These are phyloP conservation scores for Claviceps africana DNA, from an alignment of 2,329 filamentous ascomycete genomes.

Conservation along the genomic window DNA sequence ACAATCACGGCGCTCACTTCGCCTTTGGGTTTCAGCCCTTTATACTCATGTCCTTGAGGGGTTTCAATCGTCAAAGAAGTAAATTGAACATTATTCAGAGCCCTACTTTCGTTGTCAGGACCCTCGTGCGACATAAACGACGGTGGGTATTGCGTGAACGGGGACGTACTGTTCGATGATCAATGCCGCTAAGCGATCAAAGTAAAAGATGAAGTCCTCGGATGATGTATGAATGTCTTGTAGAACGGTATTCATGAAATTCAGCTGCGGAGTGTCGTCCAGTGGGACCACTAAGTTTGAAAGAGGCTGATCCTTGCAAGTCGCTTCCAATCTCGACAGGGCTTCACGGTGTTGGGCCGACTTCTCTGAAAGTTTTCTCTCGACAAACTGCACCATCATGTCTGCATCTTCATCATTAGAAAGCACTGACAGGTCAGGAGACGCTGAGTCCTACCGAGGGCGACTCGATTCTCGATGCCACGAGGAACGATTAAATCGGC, in stretches of 20 bases:
- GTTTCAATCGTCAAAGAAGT: conserved; percentile 51
- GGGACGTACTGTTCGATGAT: conserved; percentile 58
- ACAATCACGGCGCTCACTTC: conserved; percentile 77
- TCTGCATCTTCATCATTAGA: conserved; percentile 28
- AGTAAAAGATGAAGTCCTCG: conserved; percentile 96
- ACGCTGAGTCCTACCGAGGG: conserved; percentile 47
- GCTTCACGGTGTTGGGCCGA: conserved; percentile 70
- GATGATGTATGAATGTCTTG: conserved; percentile 63
- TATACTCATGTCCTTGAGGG: conserved; percentile 54
- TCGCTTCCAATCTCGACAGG: conserved; percentile 59
- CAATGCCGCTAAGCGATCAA: conserved; percentile 75
- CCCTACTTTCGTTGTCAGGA: conserved; percentile 31
- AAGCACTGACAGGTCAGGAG: neutral
- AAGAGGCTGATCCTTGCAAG: conserved; percentile 56
- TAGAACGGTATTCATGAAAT: conserved; percentile 81
- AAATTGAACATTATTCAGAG: conserved; percentile 65
- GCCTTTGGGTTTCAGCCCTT: conserved; percentile 56
- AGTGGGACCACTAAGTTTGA: conserved; percentile 63
- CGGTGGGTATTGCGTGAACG: neutral
- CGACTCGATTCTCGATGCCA: conserved; percentile 87
- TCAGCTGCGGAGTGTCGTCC: conserved; percentile 64
- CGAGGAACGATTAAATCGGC: conserved; percentile 93
- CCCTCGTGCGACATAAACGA: conserved; percentile 2
- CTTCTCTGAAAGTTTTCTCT: conserved; percentile 74
- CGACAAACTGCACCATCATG: conserved; percentile 90